These are phyloP conservation scores for Artemisia princeps DNA, from an alignment of 140 eudicot species.

Conservation along the genomic window DNA sequence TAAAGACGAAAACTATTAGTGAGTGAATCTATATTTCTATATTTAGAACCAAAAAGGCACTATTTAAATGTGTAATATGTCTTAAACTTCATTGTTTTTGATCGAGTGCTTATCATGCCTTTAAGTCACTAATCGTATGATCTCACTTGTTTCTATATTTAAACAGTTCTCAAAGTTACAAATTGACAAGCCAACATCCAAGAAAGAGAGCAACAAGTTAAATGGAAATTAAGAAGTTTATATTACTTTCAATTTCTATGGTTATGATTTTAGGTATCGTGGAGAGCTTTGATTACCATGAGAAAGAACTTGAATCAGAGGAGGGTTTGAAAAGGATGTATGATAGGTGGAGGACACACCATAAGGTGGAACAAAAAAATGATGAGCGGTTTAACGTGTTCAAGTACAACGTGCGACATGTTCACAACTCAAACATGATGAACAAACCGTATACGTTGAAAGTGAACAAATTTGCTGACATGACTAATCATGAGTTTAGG, in stretches of 20 bases:
- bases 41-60: slow-evolving; percentile 1
- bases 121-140: not conserved
- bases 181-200: not conserved
- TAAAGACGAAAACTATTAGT: too few relatives aligned
- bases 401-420: slow-evolving; percentile 48
- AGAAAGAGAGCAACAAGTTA: not conserved
- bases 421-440: slow-evolving; percentile 53
- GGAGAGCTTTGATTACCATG: slow-evolving; percentile 47
- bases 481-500: slow-evolving; percentile 66
- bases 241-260: slow-evolving; percentile 29
- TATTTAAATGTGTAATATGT: not conserved
- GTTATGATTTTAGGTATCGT: slow-evolving; percentile 31
- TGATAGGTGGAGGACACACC: slow-evolving; percentile 75
- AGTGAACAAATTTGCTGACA: slow-evolving; percentile 73
- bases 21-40: slow-evolving; percentile 4
- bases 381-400: slow-evolving; percentile 56
- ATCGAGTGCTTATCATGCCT: slow-evolving; percentile 1
- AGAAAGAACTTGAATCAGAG: slow-evolving; percentile 56
- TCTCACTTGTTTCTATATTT: not conserved
- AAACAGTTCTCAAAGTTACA: not conserved
- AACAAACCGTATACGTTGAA: slow-evolving; percentile 64
- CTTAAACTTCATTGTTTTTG: not conserved
- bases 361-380: slow-evolving; percentile 41
- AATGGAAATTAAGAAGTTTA: slow-evolving; percentile 26
- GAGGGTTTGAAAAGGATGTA: slow-evolving; percentile 54